Evolutionary conservation across 1,284 basidiomycete species (phyloP), one percentile per base, ranked within the genome.

Genomic region (Marasmius fiardii): DNA sequence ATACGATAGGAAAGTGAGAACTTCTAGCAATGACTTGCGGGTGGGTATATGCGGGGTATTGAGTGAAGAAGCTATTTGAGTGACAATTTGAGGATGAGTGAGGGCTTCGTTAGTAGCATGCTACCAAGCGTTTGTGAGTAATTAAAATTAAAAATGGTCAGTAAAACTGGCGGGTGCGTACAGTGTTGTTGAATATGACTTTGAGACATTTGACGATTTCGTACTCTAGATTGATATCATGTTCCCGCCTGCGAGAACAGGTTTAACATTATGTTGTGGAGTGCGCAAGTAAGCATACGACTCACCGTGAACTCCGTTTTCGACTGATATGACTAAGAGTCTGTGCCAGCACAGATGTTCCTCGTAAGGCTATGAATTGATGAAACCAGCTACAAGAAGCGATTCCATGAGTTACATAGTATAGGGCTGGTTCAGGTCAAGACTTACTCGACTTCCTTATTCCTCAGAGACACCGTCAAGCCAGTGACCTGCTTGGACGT

Each of bases 151-250:
- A 14, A 43, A 14, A 37, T 26, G 33, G n/a, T n/a, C n/a, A n/a
- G n/a, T 18, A 48, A 31, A n/a, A 16, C 33, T 23, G 26, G 16
- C 23, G 43, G 26, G 21, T 31, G 74, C 82, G 60, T 64, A 91
- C 90, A 60, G 79, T 75, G 62, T 78, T 83, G 68, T 96, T 96
- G 55, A 98, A 78, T 35, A 97, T 90, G 35, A 85, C 85, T 64
- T 87, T 90, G 59, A 98, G 74, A 65, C 92, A 95, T 70, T 95
- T 97, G 56, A 93, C 82, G 48, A 95, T 79, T 72, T 98, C 95
- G 56, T 93, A 87, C 71, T 98, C 96, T 47, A 97, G 75, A 16
- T 78, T 73, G 35, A 80, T 77, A 63, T 98, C 94, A 23, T 74
- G 70, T 52, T 86, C 83, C 48, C 77, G 81, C 62, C 90, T 91